phyloP scores from a whole-genome alignment of 306 rosid genomes.

The Heteromeles arbutifolia region DNA sequence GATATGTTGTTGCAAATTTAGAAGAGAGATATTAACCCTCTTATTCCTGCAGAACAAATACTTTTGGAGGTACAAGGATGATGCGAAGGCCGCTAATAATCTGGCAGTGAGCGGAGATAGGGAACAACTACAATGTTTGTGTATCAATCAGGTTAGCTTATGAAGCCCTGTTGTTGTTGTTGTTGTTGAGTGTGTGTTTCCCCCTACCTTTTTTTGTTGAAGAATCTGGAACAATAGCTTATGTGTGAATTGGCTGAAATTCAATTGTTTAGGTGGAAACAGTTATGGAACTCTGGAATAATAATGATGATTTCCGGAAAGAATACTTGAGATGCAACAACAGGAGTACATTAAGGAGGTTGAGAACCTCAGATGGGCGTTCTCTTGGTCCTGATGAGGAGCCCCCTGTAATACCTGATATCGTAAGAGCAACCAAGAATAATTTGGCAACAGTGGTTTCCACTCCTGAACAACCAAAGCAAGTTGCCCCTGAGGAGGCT shows the following conservation, averaged over 20 bases:
- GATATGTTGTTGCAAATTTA: neutral
- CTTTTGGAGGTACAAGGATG: constrained; percentile 56
- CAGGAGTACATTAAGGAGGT: constrained; percentile 74
- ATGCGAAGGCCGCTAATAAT: constrained; percentile 32
- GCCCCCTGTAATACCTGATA: constrained; percentile 49
- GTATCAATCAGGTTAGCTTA: constrained; percentile 59
- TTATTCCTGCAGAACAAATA: constrained; percentile 51
- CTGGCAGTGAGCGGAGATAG: constrained; percentile 43
- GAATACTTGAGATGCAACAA: constrained; percentile 64
- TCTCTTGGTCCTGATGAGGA: constrained; percentile 77
- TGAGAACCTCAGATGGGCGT: constrained; percentile 74
- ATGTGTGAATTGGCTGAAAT: constrained; percentile 10
- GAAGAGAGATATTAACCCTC: constrained; percentile 9
- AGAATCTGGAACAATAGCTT: neutral
- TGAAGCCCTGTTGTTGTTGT: neutral
- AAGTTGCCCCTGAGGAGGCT: constrained; percentile 24
- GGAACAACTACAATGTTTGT: constrained; percentile 52
- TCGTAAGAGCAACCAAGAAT: constrained; percentile 29
- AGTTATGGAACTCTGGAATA: constrained; percentile 57
- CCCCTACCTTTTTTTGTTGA: neutral
- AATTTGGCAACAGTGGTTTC: constrained; percentile 25
- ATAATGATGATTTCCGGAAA: constrained; percentile 59
- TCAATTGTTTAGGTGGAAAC: constrained; percentile 50
- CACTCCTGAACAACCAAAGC: constrained; percentile 37
- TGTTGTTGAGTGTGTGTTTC: neutral